Conservation (phyloP, 2,329 filamentous ascomycete genomes). For the Grosmannia huntii region DNA sequence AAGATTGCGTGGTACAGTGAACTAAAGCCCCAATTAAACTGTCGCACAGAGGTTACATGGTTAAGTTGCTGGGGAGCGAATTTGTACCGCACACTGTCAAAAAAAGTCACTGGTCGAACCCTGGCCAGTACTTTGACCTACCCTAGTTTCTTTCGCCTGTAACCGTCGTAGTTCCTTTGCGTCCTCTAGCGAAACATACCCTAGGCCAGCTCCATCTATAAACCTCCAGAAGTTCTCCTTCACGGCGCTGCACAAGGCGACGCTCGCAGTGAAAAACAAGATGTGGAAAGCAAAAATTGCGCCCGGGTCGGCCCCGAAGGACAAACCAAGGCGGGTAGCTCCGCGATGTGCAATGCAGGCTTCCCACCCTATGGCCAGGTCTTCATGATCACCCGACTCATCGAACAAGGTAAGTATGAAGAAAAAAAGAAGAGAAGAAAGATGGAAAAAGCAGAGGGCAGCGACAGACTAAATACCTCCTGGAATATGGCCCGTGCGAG, state of each 20-base stretch:
- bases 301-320: constrained; percentile 15
- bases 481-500: constrained; percentile 8
- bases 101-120: too few species aligned
- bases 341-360: constrained; percentile 16
- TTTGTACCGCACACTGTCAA: too few species aligned
- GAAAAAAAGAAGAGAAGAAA: constrained; percentile 7
- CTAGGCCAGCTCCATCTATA: too few species aligned
- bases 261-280: constrained; percentile 12
- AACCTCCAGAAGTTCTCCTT: constrained; percentile 4
- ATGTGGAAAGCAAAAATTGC: constrained; percentile 13
- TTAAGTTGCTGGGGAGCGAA: too few species aligned
- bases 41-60: too few species aligned
- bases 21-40: too few species aligned
- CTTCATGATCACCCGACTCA: constrained; percentile 16
- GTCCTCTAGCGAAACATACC: too few species aligned
- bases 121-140: too few species aligned
- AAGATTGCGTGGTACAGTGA: too few species aligned
- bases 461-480: constrained; percentile 1
- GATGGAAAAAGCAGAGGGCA: constrained; percentile 1
- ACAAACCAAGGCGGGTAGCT: constrained; percentile 15
- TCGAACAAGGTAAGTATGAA: constrained; percentile 17
- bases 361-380: constrained; percentile 16
- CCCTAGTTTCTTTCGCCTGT: too few species aligned
- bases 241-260: constrained; percentile 9
- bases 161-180: too few species aligned